Conservation (phyloP, 768 basidiomycete genomes). For the Pulveroboletus sp. region DNA sequence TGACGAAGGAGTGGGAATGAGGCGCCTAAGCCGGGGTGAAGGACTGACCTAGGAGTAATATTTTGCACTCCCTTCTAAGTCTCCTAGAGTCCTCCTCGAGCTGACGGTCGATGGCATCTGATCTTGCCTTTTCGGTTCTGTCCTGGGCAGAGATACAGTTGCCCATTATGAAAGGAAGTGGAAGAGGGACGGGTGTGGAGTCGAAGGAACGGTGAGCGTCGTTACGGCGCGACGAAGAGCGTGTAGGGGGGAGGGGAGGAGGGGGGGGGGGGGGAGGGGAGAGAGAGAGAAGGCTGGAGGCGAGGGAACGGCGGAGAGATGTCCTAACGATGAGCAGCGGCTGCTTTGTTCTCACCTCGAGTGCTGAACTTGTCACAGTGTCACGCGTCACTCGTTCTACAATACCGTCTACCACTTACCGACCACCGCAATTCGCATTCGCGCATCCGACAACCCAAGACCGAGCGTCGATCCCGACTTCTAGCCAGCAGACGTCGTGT, state of each 20-base stretch:
- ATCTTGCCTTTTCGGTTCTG: slow-evolving; percentile 54
- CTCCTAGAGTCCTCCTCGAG: slow-evolving; percentile 82
- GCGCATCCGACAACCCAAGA: neutral
- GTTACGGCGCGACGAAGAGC: neutral
- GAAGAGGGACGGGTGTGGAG: neutral
- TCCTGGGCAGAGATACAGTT: slow-evolving; percentile 59
- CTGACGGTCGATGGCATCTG: slow-evolving; percentile 74
- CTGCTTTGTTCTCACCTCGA: slow-evolving; percentile 25
- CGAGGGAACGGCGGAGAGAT: slow-evolving; percentile 9
- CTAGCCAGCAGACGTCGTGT: neutral
- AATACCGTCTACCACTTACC: neutral
- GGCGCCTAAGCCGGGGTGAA: slow-evolving; percentile 5
- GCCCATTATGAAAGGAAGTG: slow-evolving; percentile 44
- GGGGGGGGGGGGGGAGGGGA: no score
- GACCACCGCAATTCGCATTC: neutral
- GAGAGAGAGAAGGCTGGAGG: neutral
- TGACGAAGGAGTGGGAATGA: slow-evolving; percentile 3
- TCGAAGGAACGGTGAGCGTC: neutral
- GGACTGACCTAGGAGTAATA: slow-evolving; percentile 77
- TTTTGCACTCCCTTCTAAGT: slow-evolving; percentile 88
- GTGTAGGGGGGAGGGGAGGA: no score
- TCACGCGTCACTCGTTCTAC: slow-evolving; percentile 13
- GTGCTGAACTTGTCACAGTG: slow-evolving; percentile 16
- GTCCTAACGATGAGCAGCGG: slow-evolving; percentile 10
- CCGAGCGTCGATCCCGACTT: neutral